Conservation (phyloP, 495 filamentous ascomycete genomes). For the Tuber umbilicatum region DNA sequence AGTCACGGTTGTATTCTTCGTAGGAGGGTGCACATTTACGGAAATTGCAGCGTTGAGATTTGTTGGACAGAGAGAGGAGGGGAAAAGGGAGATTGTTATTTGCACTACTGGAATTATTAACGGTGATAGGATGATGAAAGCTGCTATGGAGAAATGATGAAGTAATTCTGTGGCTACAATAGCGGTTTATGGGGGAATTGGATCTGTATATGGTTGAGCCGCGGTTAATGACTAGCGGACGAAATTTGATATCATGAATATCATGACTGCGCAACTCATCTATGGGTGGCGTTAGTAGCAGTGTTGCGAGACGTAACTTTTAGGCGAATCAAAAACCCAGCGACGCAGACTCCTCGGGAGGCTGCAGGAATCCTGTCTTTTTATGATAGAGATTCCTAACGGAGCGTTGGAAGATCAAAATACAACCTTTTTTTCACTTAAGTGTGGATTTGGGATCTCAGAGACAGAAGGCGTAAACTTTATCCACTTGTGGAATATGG, state of each 20-base stretch:
- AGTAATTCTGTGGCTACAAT: not conserved
- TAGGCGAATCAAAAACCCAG: conserved; percentile 45
- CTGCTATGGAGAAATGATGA: conserved; percentile 51
- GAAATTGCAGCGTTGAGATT: conserved; percentile 93
- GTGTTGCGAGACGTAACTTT: conserved; percentile 7
- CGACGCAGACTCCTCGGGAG: conserved; percentile 60
- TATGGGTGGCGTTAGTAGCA: conserved; percentile 10
- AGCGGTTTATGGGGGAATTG: not conserved
- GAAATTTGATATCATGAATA: not conserved
- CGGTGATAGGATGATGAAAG: conserved; percentile 83
- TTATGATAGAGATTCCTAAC: conserved; percentile 34
- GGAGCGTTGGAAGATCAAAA: conserved; percentile 37
- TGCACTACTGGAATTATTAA: conserved; percentile 86
- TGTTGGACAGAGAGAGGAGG: conserved; percentile 78
- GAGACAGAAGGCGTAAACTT: conserved; percentile 44
- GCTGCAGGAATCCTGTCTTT: conserved; percentile 57
- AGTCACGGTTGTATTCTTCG: conserved; percentile 85
- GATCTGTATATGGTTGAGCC: not conserved
- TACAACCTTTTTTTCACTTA: conserved; percentile 15
- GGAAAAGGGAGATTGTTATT: conserved; percentile 76
- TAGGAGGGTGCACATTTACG: conserved; percentile 89
- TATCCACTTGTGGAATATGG: conserved; percentile 29
- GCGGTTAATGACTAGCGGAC: not conserved
- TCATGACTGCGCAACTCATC: not conserved
- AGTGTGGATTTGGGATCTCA: conserved; percentile 12